Conservation (phyloP, 306 rosid species). For the Mimosa pudica region DNA sequence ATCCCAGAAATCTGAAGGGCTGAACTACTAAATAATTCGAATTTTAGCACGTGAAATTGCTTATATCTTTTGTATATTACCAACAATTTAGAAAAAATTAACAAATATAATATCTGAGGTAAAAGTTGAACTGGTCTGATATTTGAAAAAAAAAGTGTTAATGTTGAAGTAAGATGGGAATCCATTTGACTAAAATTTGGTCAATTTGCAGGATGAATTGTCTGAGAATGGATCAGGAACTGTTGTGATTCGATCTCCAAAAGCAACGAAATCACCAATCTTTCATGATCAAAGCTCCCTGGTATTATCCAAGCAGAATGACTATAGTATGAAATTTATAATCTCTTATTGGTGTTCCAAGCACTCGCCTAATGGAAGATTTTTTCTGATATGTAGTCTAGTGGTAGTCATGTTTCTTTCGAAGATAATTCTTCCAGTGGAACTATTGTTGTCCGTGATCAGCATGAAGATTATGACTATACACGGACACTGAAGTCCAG, state of each 20-base stretch:
- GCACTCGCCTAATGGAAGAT: not conserved
- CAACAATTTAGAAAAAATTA: not conserved
- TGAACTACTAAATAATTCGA: not conserved
- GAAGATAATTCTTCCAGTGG: slow-evolving; percentile 18
- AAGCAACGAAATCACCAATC: not conserved
- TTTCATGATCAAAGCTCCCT: slow-evolving; percentile 5
- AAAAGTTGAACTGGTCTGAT: not conserved
- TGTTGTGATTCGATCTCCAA: slow-evolving; percentile 12
- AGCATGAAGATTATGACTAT: slow-evolving; percentile 7
- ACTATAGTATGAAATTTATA: not conserved
- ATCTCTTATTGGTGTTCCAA: slow-evolving; percentile 10
- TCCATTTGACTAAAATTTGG: not conserved
- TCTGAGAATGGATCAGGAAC: slow-evolving; percentile 19
- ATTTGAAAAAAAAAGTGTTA: not conserved
- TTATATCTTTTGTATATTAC: not conserved
- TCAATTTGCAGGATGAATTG: slow-evolving; percentile 13
- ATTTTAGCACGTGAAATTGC: not conserved
- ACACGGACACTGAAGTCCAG: slow-evolving; percentile 5
- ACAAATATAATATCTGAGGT: not conserved
- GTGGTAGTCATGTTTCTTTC: not conserved
- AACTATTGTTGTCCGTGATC: slow-evolving; percentile 23
- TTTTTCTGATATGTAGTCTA: slow-evolving; percentile 1
- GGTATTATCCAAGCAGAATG: not conserved
- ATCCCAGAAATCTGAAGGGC: not conserved
- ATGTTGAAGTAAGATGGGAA: slow-evolving; percentile 5